Conservation (phyloP, 1,139 yeast species). For the Geotrichum bryndzae region DNA sequence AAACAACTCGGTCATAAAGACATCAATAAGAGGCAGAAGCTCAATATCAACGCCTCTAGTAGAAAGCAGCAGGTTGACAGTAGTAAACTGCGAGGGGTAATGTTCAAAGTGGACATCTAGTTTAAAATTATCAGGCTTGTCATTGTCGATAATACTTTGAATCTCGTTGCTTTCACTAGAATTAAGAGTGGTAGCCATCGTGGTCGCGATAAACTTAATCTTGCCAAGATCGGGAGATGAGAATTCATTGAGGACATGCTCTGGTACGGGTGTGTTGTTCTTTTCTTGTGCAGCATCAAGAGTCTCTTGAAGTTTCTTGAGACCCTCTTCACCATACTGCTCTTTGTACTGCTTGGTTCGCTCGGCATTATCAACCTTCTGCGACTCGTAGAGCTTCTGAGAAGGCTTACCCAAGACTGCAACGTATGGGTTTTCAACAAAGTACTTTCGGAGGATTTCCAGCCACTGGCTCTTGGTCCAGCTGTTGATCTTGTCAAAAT, state of each 20-base stretch:
- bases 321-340: slow-evolving; percentile 56
- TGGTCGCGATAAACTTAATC: slow-evolving; percentile 66
- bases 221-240: slow-evolving; percentile 68
- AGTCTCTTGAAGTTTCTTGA: slow-evolving; percentile 44
- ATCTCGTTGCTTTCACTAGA: slow-evolving; percentile 29
- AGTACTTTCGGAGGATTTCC: slow-evolving; percentile 45
- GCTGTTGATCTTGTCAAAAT: slow-evolving; percentile 49
- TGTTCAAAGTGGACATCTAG: slow-evolving; percentile 74
- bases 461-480: slow-evolving; percentile 75
- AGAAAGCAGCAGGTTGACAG: slow-evolving; percentile 61
- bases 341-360: slow-evolving; percentile 46
- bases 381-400: slow-evolving; percentile 46
- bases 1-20: slow-evolving; percentile 58
- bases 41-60: slow-evolving; percentile 53
- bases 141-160: slow-evolving; percentile 31
- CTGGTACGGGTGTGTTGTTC: slow-evolving; percentile 75
- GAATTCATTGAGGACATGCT: slow-evolving; percentile 52
- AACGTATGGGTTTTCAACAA: slow-evolving; percentile 63
- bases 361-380: slow-evolving; percentile 49
- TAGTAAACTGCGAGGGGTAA: slow-evolving; percentile 71
- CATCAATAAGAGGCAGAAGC: slow-evolving; percentile 58
- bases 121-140: slow-evolving; percentile 50
- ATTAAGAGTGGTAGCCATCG: slow-evolving; percentile 50
- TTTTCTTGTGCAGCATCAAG: slow-evolving; percentile 57
- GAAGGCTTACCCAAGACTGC: slow-evolving; percentile 77